Evolutionary conservation across 495 filamentous ascomycete species (phyloP).

Genomic region (Xylaria intraflava): DNA sequence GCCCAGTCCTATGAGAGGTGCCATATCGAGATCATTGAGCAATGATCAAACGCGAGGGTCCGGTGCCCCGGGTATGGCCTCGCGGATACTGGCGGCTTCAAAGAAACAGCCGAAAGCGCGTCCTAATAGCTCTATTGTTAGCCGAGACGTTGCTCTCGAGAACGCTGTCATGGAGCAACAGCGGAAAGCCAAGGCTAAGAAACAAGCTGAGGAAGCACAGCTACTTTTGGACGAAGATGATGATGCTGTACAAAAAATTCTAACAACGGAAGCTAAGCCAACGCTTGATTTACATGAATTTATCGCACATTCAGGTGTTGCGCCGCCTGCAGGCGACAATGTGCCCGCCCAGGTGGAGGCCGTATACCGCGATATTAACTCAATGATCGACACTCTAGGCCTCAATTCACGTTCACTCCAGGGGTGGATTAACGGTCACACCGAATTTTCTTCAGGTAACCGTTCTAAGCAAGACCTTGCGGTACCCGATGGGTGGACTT

Average conservation of each 20-base stretch:
- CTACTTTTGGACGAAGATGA: constrained; percentile 51
- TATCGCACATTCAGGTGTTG: constrained; percentile 63
- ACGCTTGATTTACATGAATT: constrained; percentile 52
- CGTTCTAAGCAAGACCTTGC: constrained; percentile 55
- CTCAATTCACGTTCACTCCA: constrained; percentile 73
- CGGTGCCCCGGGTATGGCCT: constrained; percentile 50
- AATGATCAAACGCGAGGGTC: constrained; percentile 50
- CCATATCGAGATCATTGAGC: constrained; percentile 40
- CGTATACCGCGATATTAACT: constrained; percentile 87
- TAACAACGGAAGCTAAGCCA: constrained; percentile 41
- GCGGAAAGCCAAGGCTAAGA: constrained; percentile 38
- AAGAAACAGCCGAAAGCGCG: constrained; percentile 20
- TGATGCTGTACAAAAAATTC: constrained; percentile 44
- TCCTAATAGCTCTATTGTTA: constrained; percentile 16
- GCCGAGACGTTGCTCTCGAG: constrained; percentile 20
- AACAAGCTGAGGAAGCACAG: constrained; percentile 41
- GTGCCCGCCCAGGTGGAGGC: constrained; percentile 75
- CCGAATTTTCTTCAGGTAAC: constrained; percentile 40
- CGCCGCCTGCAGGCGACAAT: constrained; percentile 51
- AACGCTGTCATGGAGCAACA: constrained; percentile 35
- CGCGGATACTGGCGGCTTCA: constrained; percentile 34
- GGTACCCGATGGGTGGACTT: constrained; percentile 56
- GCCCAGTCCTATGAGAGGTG: constrained; percentile 65
- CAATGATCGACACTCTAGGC: constrained; percentile 89
- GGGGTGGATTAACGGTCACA: constrained; percentile 63